Evolutionary conservation across 192 early-diverging fungal species (phyloP), one percentile per base, ranked within the genome.

Genomic region (Jimgerdemannia lactiflua): DNA sequence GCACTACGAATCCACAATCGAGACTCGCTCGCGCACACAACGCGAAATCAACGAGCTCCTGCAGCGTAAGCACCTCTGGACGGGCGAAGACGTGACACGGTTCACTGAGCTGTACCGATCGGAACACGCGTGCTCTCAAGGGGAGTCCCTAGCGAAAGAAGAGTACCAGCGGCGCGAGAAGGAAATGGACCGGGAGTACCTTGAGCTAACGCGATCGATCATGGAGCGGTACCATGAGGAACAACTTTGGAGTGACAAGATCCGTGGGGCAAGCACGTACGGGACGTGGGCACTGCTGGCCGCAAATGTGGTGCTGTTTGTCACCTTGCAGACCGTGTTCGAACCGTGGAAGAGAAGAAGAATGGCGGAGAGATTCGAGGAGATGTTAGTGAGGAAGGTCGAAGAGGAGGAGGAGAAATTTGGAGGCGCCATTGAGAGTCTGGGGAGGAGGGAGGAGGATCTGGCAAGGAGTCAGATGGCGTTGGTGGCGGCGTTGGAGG

Each of bases 221-320:
- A 90, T 90, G 77, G 85, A 90, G 69, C 81, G 93, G 18, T 94
- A 94, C 77, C 93, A 94, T 70, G 93, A 93, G 77, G 93, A 94
- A 66, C 93, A 94, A 74, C 80, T 94, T 39, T 94, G 93, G 93
- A 92, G 91, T 79, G 93, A 94, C 82, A 94, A 94, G 84, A 94
- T 94, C 69, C 90, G 93, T 17, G 85, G 89, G 11, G 91, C 90
- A 14, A 88, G 85, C 73, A 93, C 91, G 4, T 94, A 93, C 65
- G 91, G 89, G 40, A 93, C 92, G 0, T 93, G 90, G 91, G 90
- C 90, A 29, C 83, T 92, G n/a, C 83, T 91, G 75, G 80, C 80
- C n/a, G 78, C 90, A 54, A 93, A 94, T 69, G 71, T 93, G 4
- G 44, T 91, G 42, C 84, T 91, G 17, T 86, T 93, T 79, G 80